phyloP scores from a whole-genome alignment of 108 stramenopile genomes.

The Cyclostephanos invisitatus region DNA sequence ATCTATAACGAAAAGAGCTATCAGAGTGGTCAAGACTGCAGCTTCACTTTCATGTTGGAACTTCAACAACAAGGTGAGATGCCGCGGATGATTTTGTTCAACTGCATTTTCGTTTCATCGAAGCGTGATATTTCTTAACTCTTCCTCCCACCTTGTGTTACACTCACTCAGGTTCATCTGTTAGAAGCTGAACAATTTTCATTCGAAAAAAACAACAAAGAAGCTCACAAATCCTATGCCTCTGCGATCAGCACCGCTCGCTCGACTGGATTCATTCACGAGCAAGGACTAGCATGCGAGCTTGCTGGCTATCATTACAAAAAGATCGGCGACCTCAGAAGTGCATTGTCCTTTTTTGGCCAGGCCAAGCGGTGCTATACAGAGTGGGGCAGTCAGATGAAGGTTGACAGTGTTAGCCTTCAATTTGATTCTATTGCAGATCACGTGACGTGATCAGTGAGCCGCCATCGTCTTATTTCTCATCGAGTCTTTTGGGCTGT shows the following conservation, averaged over 20 bases:
- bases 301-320: slow-evolving; percentile 25
- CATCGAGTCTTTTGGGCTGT: no score
- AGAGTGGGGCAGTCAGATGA: slow-evolving; percentile 23
- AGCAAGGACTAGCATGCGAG: slow-evolving; percentile 40
- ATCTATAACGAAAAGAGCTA: neutral
- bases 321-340: slow-evolving; percentile 8
- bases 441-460: no score
- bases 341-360: slow-evolving; percentile 5
- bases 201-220: neutral
- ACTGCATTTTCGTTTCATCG: neutral
- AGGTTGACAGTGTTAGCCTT: neutral
- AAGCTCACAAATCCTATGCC: slow-evolving; percentile 13
- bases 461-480: no score
- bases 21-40: neutral
- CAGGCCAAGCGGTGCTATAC: slow-evolving; percentile 28
- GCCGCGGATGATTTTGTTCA: no score
- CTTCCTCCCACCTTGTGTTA: no score
- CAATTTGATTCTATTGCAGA: no score
- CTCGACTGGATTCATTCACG: slow-evolving; percentile 23
- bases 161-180: slow-evolving; percentile 9
- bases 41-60: slow-evolving; percentile 5
- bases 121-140: neutral
- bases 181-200: slow-evolving; percentile 32
- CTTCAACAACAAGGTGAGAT: slow-evolving; percentile 9
- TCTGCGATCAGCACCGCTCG: slow-evolving; percentile 14